phyloP scores from a whole-genome alignment of 306 rosid species.

The Castanopsis chinensis region DNA sequence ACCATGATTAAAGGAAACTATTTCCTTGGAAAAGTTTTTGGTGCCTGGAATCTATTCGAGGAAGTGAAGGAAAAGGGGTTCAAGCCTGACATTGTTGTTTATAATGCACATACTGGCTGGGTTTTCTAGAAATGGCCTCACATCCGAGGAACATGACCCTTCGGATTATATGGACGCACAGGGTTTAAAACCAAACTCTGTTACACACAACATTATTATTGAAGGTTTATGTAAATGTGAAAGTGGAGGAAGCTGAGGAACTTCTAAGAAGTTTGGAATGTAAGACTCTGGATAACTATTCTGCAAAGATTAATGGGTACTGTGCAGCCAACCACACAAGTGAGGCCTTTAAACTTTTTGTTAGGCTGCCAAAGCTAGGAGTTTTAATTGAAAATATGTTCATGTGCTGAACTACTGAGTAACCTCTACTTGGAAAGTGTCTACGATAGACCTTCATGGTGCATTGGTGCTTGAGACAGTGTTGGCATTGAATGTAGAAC shows the following conservation, averaged over 20 bases:
- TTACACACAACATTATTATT: conserved; percentile 56
- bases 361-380: conserved; percentile 45
- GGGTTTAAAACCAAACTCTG: conserved; percentile 50
- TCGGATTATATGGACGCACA: conserved; percentile 51
- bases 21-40: conserved; percentile 33
- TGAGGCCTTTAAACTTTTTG: conserved; percentile 50
- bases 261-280: conserved; percentile 44
- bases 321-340: conserved; percentile 46
- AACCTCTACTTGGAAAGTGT: conserved; percentile 50
- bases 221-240: conserved; percentile 65
- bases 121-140: conserved; percentile 49
- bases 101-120: conserved; percentile 66
- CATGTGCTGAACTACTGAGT: conserved; percentile 46
- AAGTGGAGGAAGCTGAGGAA: conserved; percentile 56
- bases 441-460: conserved; percentile 23
- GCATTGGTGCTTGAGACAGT: conserved; percentile 36
- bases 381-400: conserved; percentile 26
- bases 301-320: conserved; percentile 70
- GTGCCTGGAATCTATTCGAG: conserved; percentile 43
- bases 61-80: conserved; percentile 56
- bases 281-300: conserved; percentile 49
- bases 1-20: conserved; percentile 67
- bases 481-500: conserved; percentile 47
- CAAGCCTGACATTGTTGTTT: conserved; percentile 64
- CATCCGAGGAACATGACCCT: conserved; percentile 33